Percentiles rank a stretch among this genome's conserved stretches.
Evolutionary conservation across 1,139 yeast genomes (phyloP).

Genomic region (Pichia sp.): DNA sequence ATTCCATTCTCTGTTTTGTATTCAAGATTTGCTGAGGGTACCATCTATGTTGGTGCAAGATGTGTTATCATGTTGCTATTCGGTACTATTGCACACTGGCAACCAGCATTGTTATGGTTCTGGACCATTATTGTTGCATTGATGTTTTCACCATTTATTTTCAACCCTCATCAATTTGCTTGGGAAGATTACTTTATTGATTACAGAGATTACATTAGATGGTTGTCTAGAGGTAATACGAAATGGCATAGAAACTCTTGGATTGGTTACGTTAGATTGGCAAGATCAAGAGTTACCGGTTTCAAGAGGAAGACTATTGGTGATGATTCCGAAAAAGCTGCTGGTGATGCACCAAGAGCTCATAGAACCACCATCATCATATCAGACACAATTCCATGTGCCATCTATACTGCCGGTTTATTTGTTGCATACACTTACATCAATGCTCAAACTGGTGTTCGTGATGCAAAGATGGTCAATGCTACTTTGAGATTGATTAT

Average conservation of each 20-base stretch:
- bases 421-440: conserved; percentile 89
- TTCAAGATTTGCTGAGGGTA: conserved; percentile 95
- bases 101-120: conserved; percentile 95
- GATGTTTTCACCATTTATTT: conserved; percentile 88
- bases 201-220: conserved; percentile 95
- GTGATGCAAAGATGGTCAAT: conserved; percentile 58
- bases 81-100: conserved; percentile 94
- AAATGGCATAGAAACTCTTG: conserved; percentile 99
- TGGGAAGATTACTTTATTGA: conserved; percentile 99
- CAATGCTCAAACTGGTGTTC: conserved; percentile 96
- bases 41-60: conserved; percentile 95
- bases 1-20: conserved; percentile 93
- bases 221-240: conserved; percentile 98
- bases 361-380: conserved; percentile 82
- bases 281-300: conserved; percentile 97
- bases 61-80: conserved; percentile 82
- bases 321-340: conserved; percentile 85
- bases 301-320: conserved; percentile 89
- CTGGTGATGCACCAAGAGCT: conserved; percentile 94
- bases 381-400: conserved; percentile 83
- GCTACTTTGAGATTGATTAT: conserved; percentile 80
- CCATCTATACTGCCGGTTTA: conserved; percentile 83
- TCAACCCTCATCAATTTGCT: conserved; percentile 98
- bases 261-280: conserved; percentile 95
- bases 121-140: conserved; percentile 93